phyloP scores from a whole-genome alignment of 371 early-diverging fungal genomes.

The Smittium culicis region DNA sequence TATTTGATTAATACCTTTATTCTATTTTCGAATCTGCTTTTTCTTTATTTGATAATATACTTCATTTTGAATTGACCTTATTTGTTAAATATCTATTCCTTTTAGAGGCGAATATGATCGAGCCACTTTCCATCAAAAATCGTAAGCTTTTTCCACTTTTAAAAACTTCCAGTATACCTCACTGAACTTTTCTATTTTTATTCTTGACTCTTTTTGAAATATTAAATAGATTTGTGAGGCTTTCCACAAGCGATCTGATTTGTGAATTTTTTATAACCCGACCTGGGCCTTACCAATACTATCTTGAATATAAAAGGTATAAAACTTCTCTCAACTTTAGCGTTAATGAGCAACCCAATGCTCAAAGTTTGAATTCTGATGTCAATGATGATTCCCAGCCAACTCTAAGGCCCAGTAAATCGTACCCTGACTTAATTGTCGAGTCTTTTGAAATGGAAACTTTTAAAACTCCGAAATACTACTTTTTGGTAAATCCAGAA shows the following conservation, averaged over 20 bases:
- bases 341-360: constrained; percentile 11
- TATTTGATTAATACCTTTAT: too few species aligned
- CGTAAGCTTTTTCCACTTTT: background rate
- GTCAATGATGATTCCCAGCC: constrained; percentile 11
- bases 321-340: background rate
- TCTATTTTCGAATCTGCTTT: constrained; percentile 7
- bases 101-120: constrained; percentile 29
- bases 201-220: constrained; percentile 24
- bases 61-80: constrained; percentile 9
- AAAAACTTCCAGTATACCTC: too few species aligned
- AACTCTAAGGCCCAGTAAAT: constrained; percentile 22
- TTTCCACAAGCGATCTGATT: constrained; percentile 39
- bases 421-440: constrained; percentile 18
- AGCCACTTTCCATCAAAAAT: constrained; percentile 18
- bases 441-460: constrained; percentile 11
- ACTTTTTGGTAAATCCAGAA: constrained; percentile 79
- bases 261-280: constrained; percentile 48
- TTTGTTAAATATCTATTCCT: constrained; percentile 32
- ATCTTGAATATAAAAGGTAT: constrained; percentile 45
- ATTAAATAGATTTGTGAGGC: constrained; percentile 21
- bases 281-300: constrained; percentile 81
- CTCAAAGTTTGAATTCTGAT: constrained; percentile 10
- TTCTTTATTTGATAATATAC: constrained; percentile 12
- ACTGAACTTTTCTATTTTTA: constrained; percentile 11
- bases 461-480: constrained; percentile 15